These are phyloP conservation scores for Ogataea populi-albae DNA, from an alignment of 805 yeast genomes.

Conservation along the genomic window DNA sequence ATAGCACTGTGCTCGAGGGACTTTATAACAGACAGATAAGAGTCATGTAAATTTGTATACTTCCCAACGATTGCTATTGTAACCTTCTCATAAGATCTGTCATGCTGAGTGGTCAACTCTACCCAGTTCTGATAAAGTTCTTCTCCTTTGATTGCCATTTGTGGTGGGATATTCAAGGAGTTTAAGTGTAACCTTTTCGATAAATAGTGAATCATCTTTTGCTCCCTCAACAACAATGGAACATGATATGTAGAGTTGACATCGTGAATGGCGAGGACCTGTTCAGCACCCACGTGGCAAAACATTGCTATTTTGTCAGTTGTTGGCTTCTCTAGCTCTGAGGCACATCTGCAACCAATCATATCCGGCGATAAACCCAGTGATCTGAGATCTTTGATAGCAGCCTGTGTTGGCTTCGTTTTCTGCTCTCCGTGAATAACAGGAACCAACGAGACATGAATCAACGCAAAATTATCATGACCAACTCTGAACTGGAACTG, in stretches of 20 bases:
- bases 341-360: constrained; percentile 96
- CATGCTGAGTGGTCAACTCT: constrained; percentile 72
- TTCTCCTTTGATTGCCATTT: constrained; percentile 63
- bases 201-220: constrained; percentile 74
- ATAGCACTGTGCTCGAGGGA: constrained; percentile 93
- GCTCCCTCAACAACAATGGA: constrained; percentile 86
- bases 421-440: constrained; percentile 98
- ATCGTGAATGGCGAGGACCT: constrained; percentile 95
- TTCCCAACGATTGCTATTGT: constrained; percentile 97
- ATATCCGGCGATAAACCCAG: constrained; percentile 93
- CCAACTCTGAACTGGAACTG: constrained; percentile 99
- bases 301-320: constrained; percentile 97
- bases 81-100: constrained; percentile 79
- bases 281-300: constrained; percentile 98
- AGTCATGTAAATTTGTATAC: constrained; percentile 92
- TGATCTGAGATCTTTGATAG: constrained; percentile 93
- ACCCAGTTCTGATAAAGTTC: constrained; percentile 75
- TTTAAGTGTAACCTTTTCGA: constrained; percentile 62
- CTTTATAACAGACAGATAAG: constrained; percentile 91
- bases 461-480: constrained; percentile 85
- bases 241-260: constrained; percentile 97
- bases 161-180: constrained; percentile 43
- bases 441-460: constrained; percentile 95
- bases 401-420: constrained; percentile 99
- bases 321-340: constrained; percentile 76